Evolutionary conservation across 108 stramenopile species (phyloP), one percentile per base, ranked within the genome.

Genomic region (Stephanodiscus triporus): DNA sequence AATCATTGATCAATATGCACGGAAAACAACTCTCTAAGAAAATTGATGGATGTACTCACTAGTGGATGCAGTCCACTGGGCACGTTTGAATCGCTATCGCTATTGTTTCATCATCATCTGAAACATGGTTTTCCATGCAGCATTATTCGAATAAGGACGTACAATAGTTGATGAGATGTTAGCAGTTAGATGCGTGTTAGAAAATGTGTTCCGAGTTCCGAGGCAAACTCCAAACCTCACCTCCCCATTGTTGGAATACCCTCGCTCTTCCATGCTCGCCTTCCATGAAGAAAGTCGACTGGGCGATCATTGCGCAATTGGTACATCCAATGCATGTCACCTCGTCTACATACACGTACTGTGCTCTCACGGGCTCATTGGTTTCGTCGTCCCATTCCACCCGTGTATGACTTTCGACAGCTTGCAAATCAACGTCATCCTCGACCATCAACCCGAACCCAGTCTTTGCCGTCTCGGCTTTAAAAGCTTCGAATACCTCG

Each of bases 331-430:
- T 95, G 67, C 97, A 97, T 23, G 94, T 88, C 34, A 89, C 85
- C 69, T 97, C 97, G 66, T 97, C 97, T 47, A 97, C 97, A 65
- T 96, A 97, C 0, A 96, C 96, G 80, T 86, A 84, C 80, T 93
- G 92, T 16, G 81, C 64, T 42, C 92, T 83, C n/a, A 93, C 72
- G 22, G 86, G 84, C 63, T 93, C 88, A 42, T 83, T 85, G 0
- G 84, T 74, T 17, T 93, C 92, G 0, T 77, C 78, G 77, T 93
- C 92, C 68, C 73, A 82, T 45, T 85, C 87, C 0, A 93, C 92
- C 43, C 60, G 66, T 2, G 89, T 86, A 68, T 93, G 83, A 67
- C 83, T 85, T 73, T 93, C 92, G 30, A 93, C 89, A 4, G 82
- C 84, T 53, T 71, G 64, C 50, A 71, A 49, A 62, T 86, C 85